A percentile compares a stretch with the other conserved stretches of the same genome.
Conservation (phyloP, 1,139 yeast genomes). For the Barnettozyma hawaiiensis region DNA sequence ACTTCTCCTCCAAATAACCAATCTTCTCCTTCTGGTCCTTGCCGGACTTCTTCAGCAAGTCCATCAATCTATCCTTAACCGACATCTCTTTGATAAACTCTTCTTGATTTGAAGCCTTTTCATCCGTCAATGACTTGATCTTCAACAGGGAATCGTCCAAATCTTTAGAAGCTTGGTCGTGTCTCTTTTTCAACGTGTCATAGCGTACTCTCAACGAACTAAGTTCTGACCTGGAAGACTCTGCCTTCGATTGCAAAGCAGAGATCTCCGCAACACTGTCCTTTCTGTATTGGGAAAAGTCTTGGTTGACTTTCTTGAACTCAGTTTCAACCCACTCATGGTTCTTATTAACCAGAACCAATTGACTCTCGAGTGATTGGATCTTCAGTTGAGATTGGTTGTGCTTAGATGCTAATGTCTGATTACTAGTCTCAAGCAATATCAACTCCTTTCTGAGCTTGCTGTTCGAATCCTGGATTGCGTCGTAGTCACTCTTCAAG, state of each 20-base stretch:
- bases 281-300: conserved; percentile 33
- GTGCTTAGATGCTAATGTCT: conserved; percentile 30
- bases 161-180: conserved; percentile 33
- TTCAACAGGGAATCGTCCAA: conserved; percentile 36
- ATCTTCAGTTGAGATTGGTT: conserved; percentile 33
- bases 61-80: conserved; percentile 57
- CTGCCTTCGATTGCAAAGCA: conserved; percentile 30
- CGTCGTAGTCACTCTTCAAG: conserved; percentile 48
- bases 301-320: conserved; percentile 30
- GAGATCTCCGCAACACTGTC: conserved; percentile 36
- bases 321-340: conserved; percentile 36
- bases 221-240: conserved; percentile 33
- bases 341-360: conserved; percentile 31
- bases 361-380: conserved; percentile 36
- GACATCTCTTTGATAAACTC: conserved; percentile 58
- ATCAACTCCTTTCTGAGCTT: conserved; percentile 35
- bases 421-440: conserved; percentile 35
- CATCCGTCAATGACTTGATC: conserved; percentile 44
- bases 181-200: conserved; percentile 27
- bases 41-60: conserved; percentile 50
- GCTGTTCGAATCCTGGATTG: conserved; percentile 44
- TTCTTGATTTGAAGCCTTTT: conserved; percentile 42
- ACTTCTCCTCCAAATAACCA: conserved; percentile 40
- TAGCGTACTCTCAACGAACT: conserved; percentile 31
- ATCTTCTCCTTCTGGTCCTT: conserved; percentile 43